These are phyloP conservation scores for Kodamaea derodonti DNA, from an alignment of 1,139 yeast species.

Conservation along the genomic window DNA sequence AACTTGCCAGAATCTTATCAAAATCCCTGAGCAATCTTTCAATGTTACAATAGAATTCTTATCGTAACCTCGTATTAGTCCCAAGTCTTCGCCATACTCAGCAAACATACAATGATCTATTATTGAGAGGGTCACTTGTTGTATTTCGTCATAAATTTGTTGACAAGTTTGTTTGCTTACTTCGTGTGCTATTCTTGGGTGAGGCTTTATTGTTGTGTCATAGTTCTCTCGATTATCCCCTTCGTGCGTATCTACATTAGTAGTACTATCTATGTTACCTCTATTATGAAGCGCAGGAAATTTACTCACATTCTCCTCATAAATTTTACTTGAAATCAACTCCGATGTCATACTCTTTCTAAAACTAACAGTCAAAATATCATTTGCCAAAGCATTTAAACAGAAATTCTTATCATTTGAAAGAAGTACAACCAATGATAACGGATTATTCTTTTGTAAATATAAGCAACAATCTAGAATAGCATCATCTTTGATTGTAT, in stretches of 20 bases:
- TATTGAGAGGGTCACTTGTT: slow-evolving; percentile 39
- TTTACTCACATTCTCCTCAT: slow-evolving; percentile 34
- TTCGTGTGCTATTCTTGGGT: not conserved
- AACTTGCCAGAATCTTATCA: slow-evolving; percentile 52
- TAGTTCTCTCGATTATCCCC: not conserved
- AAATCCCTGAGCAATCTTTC: slow-evolving; percentile 36
- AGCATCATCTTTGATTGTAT: slow-evolving; percentile 66
- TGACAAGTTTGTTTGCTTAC: slow-evolving; percentile 7
- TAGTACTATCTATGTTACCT: not conserved
- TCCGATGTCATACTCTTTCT: slow-evolving; percentile 57
- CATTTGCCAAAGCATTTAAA: slow-evolving; percentile 67
- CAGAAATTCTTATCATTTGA: slow-evolving; percentile 86
- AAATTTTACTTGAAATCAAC: slow-evolving; percentile 50
- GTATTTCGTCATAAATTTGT: slow-evolving; percentile 37
- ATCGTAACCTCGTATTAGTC: slow-evolving; percentile 45
- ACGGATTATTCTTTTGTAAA: slow-evolving; percentile 39
- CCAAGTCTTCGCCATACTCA: slow-evolving; percentile 58
- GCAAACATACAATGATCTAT: slow-evolving; percentile 51
- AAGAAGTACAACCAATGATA: slow-evolving; percentile 55
- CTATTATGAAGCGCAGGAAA: slow-evolving; percentile 12
- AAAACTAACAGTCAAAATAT: slow-evolving; percentile 64
- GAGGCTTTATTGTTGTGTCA: not conserved
- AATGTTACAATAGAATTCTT: slow-evolving; percentile 30
- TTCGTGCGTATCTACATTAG: not conserved
- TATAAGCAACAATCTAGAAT: slow-evolving; percentile 82